These are phyloP conservation scores for Geotrichum europaeum DNA, from an alignment of 1,139 yeast genomes.

Conservation along the genomic window DNA sequence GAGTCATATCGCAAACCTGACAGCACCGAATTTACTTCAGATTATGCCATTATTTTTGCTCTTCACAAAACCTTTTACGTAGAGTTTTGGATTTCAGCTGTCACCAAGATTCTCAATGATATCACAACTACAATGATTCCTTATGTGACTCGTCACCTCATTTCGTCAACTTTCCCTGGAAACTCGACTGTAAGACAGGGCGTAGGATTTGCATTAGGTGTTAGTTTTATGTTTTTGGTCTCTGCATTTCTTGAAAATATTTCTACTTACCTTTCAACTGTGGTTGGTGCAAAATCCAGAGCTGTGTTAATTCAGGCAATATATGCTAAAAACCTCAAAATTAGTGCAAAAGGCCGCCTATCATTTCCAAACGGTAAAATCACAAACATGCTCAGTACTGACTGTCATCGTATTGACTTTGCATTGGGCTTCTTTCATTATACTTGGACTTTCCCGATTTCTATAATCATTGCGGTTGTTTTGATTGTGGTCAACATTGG, in stretches of 20 bases:
- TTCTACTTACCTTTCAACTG: conserved; percentile 52
- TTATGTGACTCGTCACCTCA: conserved; percentile 46
- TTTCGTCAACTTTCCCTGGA: conserved; percentile 38
- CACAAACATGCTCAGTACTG: conserved; percentile 72
- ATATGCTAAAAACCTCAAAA: conserved; percentile 57
- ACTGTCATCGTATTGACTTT: conserved; percentile 70
- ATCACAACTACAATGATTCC: conserved; percentile 47
- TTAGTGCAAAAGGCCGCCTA: conserved; percentile 53
- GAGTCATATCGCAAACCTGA: conserved; percentile 34
- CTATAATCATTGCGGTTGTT: conserved; percentile 47
- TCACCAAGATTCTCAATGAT: conserved; percentile 44
- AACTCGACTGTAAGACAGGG: conserved; percentile 42
- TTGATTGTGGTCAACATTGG: conserved; percentile 66
- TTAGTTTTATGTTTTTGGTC: conserved; percentile 41
- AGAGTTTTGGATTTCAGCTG: conserved; percentile 44
- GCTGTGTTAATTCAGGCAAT: conserved; percentile 62
- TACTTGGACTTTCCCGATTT: conserved; percentile 56
- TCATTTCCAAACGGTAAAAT: conserved; percentile 60
- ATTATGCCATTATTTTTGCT: conserved; percentile 40
- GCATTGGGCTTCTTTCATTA: conserved; percentile 67
- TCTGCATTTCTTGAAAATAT: conserved; percentile 52
- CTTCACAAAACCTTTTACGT: conserved; percentile 46
- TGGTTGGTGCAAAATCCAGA: conserved; percentile 65
- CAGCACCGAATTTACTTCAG: conserved; percentile 35
- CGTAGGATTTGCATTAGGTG: conserved; percentile 55